phyloP scores from a whole-genome alignment of 2,329 filamentous ascomycete genomes.

The Xylariomycetidae sp. region DNA sequence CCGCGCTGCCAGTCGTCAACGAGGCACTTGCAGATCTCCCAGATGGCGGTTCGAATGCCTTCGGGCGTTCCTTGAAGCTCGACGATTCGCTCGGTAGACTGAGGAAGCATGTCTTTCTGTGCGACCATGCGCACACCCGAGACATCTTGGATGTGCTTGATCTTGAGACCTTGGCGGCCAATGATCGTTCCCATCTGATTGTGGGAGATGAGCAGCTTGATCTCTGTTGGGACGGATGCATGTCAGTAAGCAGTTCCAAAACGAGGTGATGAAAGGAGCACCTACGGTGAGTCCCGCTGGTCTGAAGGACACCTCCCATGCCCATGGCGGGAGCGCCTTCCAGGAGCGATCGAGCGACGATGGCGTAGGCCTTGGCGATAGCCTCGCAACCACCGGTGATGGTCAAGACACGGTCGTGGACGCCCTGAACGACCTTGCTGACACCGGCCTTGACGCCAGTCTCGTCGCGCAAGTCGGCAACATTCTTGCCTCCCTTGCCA shows the following conservation, averaged over 20 bases:
- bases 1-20: conserved; percentile 97
- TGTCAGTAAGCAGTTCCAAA: not conserved
- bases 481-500: conserved; percentile 97
- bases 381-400: conserved; percentile 86
- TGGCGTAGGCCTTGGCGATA: conserved; percentile 85
- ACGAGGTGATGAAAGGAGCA: conserved; percentile 8
- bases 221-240: conserved; percentile 53
- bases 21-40: conserved; percentile 98
- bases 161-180: conserved; percentile 91
- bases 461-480: conserved; percentile 92
- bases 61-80: conserved; percentile 94
- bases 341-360: conserved; percentile 84
- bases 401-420: conserved; percentile 93
- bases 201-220: conserved; percentile 97
- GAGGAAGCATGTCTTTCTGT: conserved; percentile 98
- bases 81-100: conserved; percentile 96
- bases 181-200: conserved; percentile 99
- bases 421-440: conserved; percentile 96
- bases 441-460: conserved; percentile 97
- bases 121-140: conserved; percentile 98
- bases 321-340: conserved; percentile 93
- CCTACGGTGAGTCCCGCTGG: conserved; percentile 92
- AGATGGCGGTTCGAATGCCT: conserved; percentile 90
- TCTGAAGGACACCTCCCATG: conserved; percentile 86
- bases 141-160: conserved; percentile 97